Evolutionary conservation across 768 basidiomycete species (phyloP).

Genomic region (Sutorius australiensis): DNA sequence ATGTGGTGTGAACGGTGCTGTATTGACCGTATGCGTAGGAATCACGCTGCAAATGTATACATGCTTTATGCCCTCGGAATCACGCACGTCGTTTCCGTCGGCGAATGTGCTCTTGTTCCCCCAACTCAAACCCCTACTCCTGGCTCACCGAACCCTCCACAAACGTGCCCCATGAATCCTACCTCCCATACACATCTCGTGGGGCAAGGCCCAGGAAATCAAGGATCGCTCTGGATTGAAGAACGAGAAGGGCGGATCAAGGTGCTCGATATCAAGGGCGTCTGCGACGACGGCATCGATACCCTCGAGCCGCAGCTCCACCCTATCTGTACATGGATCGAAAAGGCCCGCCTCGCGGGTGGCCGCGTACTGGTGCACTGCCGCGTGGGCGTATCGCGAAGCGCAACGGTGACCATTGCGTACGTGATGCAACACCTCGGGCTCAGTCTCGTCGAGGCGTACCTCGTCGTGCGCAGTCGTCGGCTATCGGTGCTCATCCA

Average conservation of each 20-base stretch:
- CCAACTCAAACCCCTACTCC: slow-evolving; percentile 46
- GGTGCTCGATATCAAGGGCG: slow-evolving; percentile 86
- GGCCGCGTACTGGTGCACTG: slow-evolving; percentile 95
- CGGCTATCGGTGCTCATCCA: slow-evolving; percentile 89
- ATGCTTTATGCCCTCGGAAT: slow-evolving; percentile 96
- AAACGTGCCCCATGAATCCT: neutral
- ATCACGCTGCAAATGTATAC: slow-evolving; percentile 90
- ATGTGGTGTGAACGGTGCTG: neutral
- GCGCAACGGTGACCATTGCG: slow-evolving; percentile 93
- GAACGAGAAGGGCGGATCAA: slow-evolving; percentile 86
- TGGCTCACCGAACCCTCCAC: neutral
- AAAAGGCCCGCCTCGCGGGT: slow-evolving; percentile 73
- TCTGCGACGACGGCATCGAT: slow-evolving; percentile 96
- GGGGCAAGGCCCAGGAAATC: slow-evolving; percentile 47
- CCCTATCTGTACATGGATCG: slow-evolving; percentile 92
- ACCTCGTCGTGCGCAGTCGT: slow-evolving; percentile 87
- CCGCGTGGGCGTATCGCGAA: slow-evolving; percentile 96
- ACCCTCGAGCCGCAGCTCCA: slow-evolving; percentile 85
- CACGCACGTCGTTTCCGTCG: slow-evolving; percentile 95
- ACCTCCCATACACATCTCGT: slow-evolving; percentile 32
- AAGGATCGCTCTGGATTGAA: slow-evolving; percentile 82
- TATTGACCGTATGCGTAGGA: slow-evolving; percentile 42
- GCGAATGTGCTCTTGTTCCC: slow-evolving; percentile 88
- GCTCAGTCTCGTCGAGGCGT: slow-evolving; percentile 87
- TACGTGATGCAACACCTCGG: slow-evolving; percentile 94